Conservation (phyloP, 257 asterid species). For the Nicotiana benthamiana region DNA sequence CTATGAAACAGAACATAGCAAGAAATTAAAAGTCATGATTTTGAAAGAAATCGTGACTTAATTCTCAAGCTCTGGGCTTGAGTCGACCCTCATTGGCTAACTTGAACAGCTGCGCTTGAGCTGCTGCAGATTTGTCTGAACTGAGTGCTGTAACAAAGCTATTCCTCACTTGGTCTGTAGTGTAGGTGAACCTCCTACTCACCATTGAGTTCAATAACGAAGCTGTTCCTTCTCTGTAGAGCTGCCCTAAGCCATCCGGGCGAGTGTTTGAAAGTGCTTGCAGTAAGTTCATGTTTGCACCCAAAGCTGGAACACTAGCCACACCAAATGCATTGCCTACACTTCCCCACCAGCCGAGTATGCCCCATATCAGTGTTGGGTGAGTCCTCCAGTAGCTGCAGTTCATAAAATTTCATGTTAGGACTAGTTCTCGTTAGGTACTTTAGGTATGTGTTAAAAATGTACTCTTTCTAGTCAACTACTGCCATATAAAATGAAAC, state of each 20-base stretch:
- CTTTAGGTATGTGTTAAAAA: background rate
- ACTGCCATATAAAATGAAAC: background rate
- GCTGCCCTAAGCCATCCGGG: conserved; percentile 15
- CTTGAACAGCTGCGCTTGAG: conserved; percentile 19
- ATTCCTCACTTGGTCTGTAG: conserved; percentile 17
- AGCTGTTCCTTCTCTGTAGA: conserved; percentile 24
- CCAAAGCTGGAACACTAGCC: conserved; percentile 7
- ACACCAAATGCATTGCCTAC: conserved; percentile 25
- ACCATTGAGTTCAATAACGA: conserved; percentile 22
- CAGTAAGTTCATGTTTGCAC: conserved; percentile 11
- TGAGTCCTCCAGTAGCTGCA: conserved; percentile 43
- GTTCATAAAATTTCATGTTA: background rate
- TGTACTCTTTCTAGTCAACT: background rate
- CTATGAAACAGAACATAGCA: background rate
- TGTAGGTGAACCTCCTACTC: conserved; percentile 10
- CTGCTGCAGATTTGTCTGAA: conserved; percentile 16
- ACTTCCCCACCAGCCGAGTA: conserved; percentile 36
- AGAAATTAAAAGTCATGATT: background rate
- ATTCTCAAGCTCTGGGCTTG: conserved; percentile 3
- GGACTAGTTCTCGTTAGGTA: background rate
- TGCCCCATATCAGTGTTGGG: conserved; percentile 30
- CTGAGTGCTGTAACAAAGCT: conserved; percentile 12
- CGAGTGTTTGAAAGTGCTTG: conserved; percentile 21
- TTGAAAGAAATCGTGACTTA: background rate
- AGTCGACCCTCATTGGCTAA: conserved; percentile 22